Percentiles rank a stretch among this genome's conserved stretches.
Evolutionary conservation across 208 protist species (phyloP).

Genomic region (Acanthamoeba sp.): DNA sequence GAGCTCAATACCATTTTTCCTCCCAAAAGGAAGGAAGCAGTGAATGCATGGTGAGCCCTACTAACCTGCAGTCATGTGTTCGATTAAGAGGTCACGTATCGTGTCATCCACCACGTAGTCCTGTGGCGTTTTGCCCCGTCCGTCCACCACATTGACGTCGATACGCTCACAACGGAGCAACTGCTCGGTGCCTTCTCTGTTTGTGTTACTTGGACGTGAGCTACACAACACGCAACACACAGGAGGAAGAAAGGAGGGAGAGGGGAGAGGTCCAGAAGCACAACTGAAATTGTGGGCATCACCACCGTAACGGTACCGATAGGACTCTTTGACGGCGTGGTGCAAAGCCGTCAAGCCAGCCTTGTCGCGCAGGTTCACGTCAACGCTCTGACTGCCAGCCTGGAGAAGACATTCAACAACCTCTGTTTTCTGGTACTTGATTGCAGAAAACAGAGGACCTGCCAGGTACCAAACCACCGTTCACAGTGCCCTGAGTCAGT

Average conservation of each 20-base stretch:
- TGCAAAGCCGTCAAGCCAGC: neutral
- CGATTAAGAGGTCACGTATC: constrained; percentile 1
- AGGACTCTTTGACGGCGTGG: neutral
- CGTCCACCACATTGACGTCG: neutral
- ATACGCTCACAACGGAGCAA: neutral
- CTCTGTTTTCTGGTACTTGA: constrained; percentile 17
- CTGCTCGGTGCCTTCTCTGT: neutral
- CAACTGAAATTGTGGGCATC: too few relatives aligned
- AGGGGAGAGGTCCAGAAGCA: too few relatives aligned
- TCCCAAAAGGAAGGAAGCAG: too few relatives aligned
- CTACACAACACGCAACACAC: too few relatives aligned
- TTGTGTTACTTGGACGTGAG: neutral
- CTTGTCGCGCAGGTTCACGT: neutral
- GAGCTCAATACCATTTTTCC: too few relatives aligned
- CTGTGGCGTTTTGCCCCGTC: neutral
- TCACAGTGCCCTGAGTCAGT: neutral
- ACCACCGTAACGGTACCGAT: neutral
- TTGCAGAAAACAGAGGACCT: constrained; percentile 5
- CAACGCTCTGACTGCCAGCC: neutral
- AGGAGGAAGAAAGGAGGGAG: too few relatives aligned
- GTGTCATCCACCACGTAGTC: constrained; percentile 1
- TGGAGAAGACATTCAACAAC: neutral
- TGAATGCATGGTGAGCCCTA: neutral
- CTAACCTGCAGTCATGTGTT: neutral
- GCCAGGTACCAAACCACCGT: neutral